These are phyloP conservation scores for Usnea hakonensis DNA, from an alignment of 495 filamentous ascomycete species.

Conservation along the genomic window DNA sequence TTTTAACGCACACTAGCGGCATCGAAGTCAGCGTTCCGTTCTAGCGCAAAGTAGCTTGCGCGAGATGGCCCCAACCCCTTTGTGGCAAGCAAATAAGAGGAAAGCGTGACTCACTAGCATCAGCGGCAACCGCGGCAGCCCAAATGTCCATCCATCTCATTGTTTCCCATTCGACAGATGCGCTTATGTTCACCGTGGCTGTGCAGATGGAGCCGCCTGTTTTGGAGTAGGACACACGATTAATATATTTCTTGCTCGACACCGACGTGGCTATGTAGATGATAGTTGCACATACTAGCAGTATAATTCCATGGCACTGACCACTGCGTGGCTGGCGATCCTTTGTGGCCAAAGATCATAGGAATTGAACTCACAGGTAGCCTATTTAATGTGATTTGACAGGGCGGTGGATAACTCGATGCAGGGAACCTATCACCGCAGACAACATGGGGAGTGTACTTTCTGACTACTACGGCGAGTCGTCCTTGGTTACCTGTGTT, in stretches of 20 bases:
- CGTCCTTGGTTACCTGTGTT: neutral
- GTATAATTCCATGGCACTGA: neutral
- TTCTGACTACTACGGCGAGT: neutral
- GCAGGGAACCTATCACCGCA: neutral
- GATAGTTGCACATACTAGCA: neutral
- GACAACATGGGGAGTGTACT: neutral
- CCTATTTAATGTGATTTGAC: neutral
- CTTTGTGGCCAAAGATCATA: neutral
- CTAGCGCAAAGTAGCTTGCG: neutral
- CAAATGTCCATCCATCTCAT: conserved; percentile 1
- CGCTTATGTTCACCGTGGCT: neutral
- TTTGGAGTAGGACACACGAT: neutral
- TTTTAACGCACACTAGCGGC: neutral
- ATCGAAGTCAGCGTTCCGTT: neutral
- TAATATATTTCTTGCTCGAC: neutral
- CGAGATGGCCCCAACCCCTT: too few species aligned
- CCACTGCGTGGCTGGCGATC: neutral
- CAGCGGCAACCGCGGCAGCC: neutral
- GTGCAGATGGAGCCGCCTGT: neutral
- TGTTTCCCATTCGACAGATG: neutral
- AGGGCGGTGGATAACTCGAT: neutral
- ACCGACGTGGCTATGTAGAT: neutral
- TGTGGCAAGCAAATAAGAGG: neutral
- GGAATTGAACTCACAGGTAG: neutral
- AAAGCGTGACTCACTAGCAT: neutral